Evolutionary conservation across 495 filamentous ascomycete genomes (phyloP), one percentile per base, ranked within the genome.

Genomic region (Friedmanniomyces endolithicus): DNA sequence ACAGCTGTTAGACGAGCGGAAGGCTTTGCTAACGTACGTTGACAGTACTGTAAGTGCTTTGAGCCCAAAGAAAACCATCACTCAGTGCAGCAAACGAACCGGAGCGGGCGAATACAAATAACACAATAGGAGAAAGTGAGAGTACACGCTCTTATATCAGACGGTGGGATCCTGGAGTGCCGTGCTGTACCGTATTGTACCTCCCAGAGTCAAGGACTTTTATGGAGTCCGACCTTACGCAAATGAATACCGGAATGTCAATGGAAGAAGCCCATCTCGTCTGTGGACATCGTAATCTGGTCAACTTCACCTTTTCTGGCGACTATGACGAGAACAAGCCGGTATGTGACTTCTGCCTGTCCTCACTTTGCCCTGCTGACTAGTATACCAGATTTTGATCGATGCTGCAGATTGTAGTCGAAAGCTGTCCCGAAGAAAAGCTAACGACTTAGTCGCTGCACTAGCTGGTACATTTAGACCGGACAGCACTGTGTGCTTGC

Each of bases 401-500:
- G 63, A 63, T 56, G 57, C 63, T 9, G 24, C 39, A 11, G 41
- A 60, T 33, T 34, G 39, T 8, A 20, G 20, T n/a, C 60, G 60
- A 11, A 48, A 7, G 16, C 17, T 63, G 9, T 37, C 60, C 12
- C 11, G 44, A 31, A 29, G 48, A 31, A n/a, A 19, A 20, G 54
- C 46, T 35, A 3, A 22, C 19, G n/a, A 43, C 19, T 50, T 60
- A 14, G 57, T 58, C 37, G 41, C 29, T 12, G 35, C 50, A 14
- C 50, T 56, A 1, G 45, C 35, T 35, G 47, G 51, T 20, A 52
- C 24, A 24, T 64, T 59, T 39, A 23, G 43, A 27, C 0, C 40
- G 16, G 47, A 58, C 27, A 50, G 52, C 33, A 56, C 56, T 19
- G 57, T 66, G 16, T 66, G 64, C 45, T 35, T 66, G 11, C 59